These are phyloP conservation scores for Pseudognaphalium luteoalbum DNA, from an alignment of 129 eudicot genomes.

Conservation along the genomic window DNA sequence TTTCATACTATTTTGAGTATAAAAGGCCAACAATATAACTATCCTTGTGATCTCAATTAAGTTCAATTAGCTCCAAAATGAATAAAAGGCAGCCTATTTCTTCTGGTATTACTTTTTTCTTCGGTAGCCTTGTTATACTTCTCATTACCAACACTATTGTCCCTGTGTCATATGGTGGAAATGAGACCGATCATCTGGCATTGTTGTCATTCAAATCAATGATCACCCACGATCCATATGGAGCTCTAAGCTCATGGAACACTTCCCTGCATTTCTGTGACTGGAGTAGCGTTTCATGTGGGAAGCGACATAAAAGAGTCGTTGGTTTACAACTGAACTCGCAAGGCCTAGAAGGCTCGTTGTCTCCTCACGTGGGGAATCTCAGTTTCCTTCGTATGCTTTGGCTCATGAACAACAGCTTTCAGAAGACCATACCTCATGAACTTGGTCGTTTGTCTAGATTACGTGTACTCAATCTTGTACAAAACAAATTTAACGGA, in stretches of 20 bases:
- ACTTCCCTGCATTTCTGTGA: conserved; percentile 36
- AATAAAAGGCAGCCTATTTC: too few relatives aligned
- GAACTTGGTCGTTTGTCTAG: neutral
- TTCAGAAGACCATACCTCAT: neutral
- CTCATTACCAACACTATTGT: too few relatives aligned
- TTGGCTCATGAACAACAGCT: neutral
- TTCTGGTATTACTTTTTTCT: too few relatives aligned
- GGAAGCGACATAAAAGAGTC: conserved; percentile 25
- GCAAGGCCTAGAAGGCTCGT: neutral
- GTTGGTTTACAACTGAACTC: conserved; percentile 1
- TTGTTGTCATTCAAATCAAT: conserved; percentile 39
- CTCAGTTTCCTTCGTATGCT: neutral
- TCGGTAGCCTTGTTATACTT: too few relatives aligned
- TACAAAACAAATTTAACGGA: neutral
- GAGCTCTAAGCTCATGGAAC: conserved; percentile 41
- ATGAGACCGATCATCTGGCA: conserved; percentile 18
- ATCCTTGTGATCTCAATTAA: too few relatives aligned
- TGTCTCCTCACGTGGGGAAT: neutral
- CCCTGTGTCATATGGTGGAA: neutral
- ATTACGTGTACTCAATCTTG: neutral
- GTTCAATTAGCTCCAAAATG: too few relatives aligned
- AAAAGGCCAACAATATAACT: too few relatives aligned
- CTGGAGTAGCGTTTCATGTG: conserved; percentile 45
- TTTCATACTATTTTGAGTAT: too few relatives aligned
- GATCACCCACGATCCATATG: conserved; percentile 33